Percentiles rank a stretch among this genome's conserved stretches.
These are phyloP conservation scores for Barnettozyma salicaria DNA, from an alignment of 805 yeast genomes.

Conservation along the genomic window DNA sequence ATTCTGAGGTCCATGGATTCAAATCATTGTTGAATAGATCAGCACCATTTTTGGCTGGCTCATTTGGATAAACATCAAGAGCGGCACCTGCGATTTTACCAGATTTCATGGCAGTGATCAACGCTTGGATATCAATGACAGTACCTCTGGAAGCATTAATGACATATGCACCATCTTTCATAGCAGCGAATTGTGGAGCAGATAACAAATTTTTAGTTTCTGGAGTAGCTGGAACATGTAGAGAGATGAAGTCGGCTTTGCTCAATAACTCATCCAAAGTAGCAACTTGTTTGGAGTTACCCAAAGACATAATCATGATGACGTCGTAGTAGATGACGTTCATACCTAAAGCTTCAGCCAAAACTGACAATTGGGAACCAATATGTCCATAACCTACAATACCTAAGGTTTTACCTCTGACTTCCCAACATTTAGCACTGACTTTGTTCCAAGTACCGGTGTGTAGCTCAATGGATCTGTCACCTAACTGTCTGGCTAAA, in stretches of 20 bases:
- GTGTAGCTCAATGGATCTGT: constrained; percentile 92
- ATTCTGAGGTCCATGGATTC: constrained; percentile 79
- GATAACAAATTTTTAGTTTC: constrained; percentile 90
- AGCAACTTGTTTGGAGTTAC: constrained; percentile 90
- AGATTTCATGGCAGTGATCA: constrained; percentile 82
- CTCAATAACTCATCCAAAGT: constrained; percentile 77
- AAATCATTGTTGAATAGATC: constrained; percentile 64
- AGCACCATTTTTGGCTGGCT: constrained; percentile 95
- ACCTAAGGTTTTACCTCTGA: constrained; percentile 96
- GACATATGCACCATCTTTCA: constrained; percentile 93
- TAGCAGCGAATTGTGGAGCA: constrained; percentile 85
- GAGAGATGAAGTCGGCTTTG: constrained; percentile 80
- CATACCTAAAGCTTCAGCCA: constrained; percentile 98
- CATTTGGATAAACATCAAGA: constrained; percentile 91
- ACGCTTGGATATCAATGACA: constrained; percentile 92
- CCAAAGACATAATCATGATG: constrained; percentile 88
- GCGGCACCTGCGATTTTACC: constrained; percentile 98
- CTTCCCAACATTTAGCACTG: constrained; percentile 93
- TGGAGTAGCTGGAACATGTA: constrained; percentile 91
- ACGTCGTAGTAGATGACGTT: constrained; percentile 91
- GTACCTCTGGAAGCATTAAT: constrained; percentile 98
- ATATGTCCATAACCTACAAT: constrained; percentile 98
- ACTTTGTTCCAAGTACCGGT: constrained; percentile 98
- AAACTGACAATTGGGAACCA: constrained; percentile 92
- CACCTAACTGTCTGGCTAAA: constrained; percentile 94